Evolutionary conservation across 805 yeast species (phyloP), one percentile per base, ranked within the genome.

Genomic region (Saccharomycopsis sp.): DNA sequence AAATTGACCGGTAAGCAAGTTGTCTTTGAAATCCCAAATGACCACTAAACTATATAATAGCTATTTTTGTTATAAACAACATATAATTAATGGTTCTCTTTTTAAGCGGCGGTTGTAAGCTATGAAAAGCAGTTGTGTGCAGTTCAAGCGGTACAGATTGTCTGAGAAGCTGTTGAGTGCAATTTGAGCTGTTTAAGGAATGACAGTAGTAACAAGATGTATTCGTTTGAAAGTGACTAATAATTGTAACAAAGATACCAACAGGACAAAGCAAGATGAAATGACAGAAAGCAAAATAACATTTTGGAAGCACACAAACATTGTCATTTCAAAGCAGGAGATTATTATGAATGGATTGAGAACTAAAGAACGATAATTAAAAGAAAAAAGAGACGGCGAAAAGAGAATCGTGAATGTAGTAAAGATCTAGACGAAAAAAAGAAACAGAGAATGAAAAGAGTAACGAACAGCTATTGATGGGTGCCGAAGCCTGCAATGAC

Each of bases 1-100:
- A 92, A 92, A 84, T 89, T 92, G 80, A 92, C 99, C 74, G 99
- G 99, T 82, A 92, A 94, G 87, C 96, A 91, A 81, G 97, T 94
- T 81, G 94, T 91, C 72, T 92, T 92, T 76, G 98, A 92, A 87
- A 89, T 92, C 73, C 89, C 89, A 77, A 71, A 73, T 66, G 79
- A 77, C 71, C 70, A 71, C 71, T 77, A 76, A 74, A 63, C 70
- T n/a, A 20, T 24, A 21, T 52, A 34, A 29, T 29, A 34, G 41
- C 24, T n/a, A 46, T 21, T 50, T 16, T 50, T 50, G 20, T 29
- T 15, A 24, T 24, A 23, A 51, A 23, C 15, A 51, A 23, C 5
- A 50, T 50, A 50, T 50, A 50, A 50, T 21, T 50, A 50, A 50
- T 44, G 48, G 48, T 44, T 44, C 44, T 18, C 48, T 18, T 44